Conservation (phyloP, 306 rosid species). For the Lupinus albus region DNA sequence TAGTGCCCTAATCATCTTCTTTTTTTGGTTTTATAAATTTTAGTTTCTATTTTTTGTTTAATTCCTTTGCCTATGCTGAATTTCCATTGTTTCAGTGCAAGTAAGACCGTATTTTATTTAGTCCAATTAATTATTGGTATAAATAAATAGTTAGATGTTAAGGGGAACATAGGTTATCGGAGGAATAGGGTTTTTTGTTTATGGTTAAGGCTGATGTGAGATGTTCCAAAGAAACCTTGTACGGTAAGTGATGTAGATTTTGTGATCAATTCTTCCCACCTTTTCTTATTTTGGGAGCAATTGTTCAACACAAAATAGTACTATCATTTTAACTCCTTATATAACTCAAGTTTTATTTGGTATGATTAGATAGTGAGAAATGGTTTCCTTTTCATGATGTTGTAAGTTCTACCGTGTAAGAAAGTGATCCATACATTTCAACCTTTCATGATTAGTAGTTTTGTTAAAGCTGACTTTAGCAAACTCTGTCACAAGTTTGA, state of each 20-base stretch:
- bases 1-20: not conserved
- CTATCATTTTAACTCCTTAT: conserved; percentile 43
- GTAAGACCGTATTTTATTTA: not conserved
- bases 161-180: not conserved
- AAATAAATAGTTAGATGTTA: not conserved
- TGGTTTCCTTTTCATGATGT: not conserved
- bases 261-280: conserved; percentile 18
- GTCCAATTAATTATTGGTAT: not conserved
- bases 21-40: not conserved
- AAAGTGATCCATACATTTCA: conserved; percentile 23
- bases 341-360: conserved; percentile 35
- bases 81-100: not conserved
- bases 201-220: not conserved
- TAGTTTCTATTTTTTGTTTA: not conserved
- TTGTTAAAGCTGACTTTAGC: not conserved
- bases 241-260: conserved; percentile 14
- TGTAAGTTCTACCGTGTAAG: conserved; percentile 3
- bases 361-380: conserved; percentile 19
- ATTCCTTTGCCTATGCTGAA: not conserved
- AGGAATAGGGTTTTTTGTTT: not conserved
- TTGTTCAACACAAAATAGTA: conserved; percentile 5
- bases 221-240: conserved; percentile 4
- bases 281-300: conserved; percentile 34
- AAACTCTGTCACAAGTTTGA: not conserved
- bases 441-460: not conserved